Base-by-base conservation (phyloP, 2,329 filamentous ascomycete species). In the Clonostachys rosea region DNA sequence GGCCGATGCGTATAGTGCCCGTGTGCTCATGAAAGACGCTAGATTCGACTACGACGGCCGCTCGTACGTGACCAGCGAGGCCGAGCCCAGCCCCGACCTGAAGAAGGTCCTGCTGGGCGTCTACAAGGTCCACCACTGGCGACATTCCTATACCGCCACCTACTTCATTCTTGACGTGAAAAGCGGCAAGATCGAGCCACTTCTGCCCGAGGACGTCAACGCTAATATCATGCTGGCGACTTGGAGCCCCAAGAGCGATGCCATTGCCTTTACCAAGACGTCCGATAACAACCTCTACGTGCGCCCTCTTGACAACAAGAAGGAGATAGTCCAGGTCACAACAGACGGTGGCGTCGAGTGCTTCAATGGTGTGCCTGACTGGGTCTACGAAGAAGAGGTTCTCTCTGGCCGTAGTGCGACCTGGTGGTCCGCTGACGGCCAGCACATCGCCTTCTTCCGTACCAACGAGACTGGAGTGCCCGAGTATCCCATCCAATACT, bases 341-440 rank as follows among this genome's bases (percentile, higher is more conserved):
- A 82, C 75, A 46, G 92, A 99, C 61, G 94, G 95, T 12, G 89
- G 92, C 0, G 74, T 83, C 1, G 84, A 97, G 56, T 82, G 94
- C 50, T 99, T 99, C 67, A 96, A 99, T 58, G 94, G 94, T 16
- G 83, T 96, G 17, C 94, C 94, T 1, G 95, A 99, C 64, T 99
- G 94, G 94, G 94, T 97, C 0, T 96, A 95, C 59, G 89, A 95
- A 61, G 75, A 79, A 56, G 70, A 73, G 47, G 70, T 73, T 4
- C 89, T 97, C 52, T 66, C 73, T 13, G 86, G 81, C 2, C 87
- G 89, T 56, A 89, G 81, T 51, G 92, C 89, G 6, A 95, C 91
- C 2, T 99, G 95, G 94, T 99, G 91, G 91, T 92, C 90, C 34
- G 79, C 85, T 35, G 89, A 95, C 62, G 94, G 91, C 45, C 86